phyloP scores from a whole-genome alignment of 805 yeast species.

The Ogataea philodendri region DNA sequence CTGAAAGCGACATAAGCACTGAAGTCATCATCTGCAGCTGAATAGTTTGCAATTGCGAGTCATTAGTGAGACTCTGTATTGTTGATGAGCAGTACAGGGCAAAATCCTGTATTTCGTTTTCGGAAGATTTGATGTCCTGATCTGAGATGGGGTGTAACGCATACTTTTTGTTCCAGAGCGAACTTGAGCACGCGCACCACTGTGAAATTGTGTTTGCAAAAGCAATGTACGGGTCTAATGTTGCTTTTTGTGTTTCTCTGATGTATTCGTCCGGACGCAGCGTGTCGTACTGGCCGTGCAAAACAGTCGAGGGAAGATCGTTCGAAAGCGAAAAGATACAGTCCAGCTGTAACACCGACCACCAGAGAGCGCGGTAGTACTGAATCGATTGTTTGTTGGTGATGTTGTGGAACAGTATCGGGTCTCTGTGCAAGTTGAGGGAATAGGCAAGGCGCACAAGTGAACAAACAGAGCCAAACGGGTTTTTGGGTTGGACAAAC shows the following conservation, averaged over 20 bases:
- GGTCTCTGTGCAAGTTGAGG: slow-evolving; percentile 57
- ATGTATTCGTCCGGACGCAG: slow-evolving; percentile 46
- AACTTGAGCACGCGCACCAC: slow-evolving; percentile 31
- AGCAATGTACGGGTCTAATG: slow-evolving; percentile 43
- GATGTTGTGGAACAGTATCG: slow-evolving; percentile 48
- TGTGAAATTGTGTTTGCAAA: slow-evolving; percentile 53
- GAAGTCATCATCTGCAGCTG: slow-evolving; percentile 10
- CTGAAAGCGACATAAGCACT: slow-evolving; percentile 1
- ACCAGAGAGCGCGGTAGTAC: slow-evolving; percentile 59
- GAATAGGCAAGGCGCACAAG: slow-evolving; percentile 55
- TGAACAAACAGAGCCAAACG: slow-evolving; percentile 51
- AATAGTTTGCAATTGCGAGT: neutral
- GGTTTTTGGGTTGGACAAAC: slow-evolving; percentile 25
- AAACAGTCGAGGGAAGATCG: slow-evolving; percentile 52
- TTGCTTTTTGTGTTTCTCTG: slow-evolving; percentile 24
- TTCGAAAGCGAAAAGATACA: slow-evolving; percentile 53
- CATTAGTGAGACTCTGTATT: slow-evolving; percentile 13
- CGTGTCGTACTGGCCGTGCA: slow-evolving; percentile 53
- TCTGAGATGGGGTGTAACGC: slow-evolving; percentile 6
- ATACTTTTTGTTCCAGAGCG: slow-evolving; percentile 17
- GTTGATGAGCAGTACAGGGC: slow-evolving; percentile 22
- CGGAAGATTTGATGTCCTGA: slow-evolving; percentile 1
- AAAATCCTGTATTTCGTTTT: slow-evolving; percentile 18
- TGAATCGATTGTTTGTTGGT: slow-evolving; percentile 48
- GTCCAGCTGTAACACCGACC: slow-evolving; percentile 63